These are phyloP conservation scores for Dorcoceras hygrometricum DNA, from an alignment of 257 asterid species.

Conservation along the genomic window DNA sequence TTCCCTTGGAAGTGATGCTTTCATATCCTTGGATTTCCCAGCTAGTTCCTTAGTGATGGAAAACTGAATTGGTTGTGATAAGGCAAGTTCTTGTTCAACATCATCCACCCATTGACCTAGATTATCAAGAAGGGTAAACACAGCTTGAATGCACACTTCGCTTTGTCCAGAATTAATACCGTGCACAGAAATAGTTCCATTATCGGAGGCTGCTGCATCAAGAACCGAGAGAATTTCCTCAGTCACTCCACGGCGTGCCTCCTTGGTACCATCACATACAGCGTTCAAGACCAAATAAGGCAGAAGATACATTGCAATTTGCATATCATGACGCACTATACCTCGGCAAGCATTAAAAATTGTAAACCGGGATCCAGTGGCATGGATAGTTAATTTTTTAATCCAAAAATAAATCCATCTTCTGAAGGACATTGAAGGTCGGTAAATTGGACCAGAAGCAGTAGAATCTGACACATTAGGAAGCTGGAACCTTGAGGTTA, in stretches of 20 bases:
- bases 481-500: constrained; percentile 82
- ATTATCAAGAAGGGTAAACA: constrained; percentile 91
- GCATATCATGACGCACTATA: constrained; percentile 95
- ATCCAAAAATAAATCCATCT: constrained; percentile 87
- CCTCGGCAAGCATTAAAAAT: constrained; percentile 96
- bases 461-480: constrained; percentile 61
- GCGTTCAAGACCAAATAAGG: constrained; percentile 91
- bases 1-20: constrained; percentile 33
- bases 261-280: constrained; percentile 87
- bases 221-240: constrained; percentile 87
- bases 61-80: constrained; percentile 70
- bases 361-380: constrained; percentile 80
- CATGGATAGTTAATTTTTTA: constrained; percentile 75
- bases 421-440: constrained; percentile 84
- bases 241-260: constrained; percentile 80
- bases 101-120: constrained; percentile 99
- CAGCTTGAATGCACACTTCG: constrained; percentile 96
- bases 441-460: constrained; percentile 77
- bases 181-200: constrained; percentile 43
- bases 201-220: constrained; percentile 70
- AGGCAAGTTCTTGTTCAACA: constrained; percentile 81
- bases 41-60: constrained; percentile 55
- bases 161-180: constrained; percentile 71
- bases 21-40: constrained; percentile 57
- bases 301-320: constrained; percentile 87